Evolutionary conservation across 2,329 filamentous ascomycete genomes (phyloP).

Genomic region (Penicillium concentricum): DNA sequence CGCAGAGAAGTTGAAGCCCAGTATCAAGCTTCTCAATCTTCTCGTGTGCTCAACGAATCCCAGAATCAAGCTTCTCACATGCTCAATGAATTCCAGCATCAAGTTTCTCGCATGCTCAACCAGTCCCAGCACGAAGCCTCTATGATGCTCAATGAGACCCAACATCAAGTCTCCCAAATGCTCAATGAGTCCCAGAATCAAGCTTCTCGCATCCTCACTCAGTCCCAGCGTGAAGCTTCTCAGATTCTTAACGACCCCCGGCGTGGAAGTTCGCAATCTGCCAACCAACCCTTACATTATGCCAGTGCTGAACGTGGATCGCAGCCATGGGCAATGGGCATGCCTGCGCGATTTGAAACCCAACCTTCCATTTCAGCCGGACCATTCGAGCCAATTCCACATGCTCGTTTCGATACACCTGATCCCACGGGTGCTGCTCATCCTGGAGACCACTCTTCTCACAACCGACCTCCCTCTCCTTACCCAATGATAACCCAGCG

Average conservation of each 20-base stretch:
- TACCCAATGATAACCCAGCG: not conserved
- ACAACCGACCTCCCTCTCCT: not conserved
- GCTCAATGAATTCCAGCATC: not conserved
- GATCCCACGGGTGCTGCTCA: not conserved
- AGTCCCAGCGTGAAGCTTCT: not conserved
- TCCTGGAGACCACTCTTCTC: not conserved
- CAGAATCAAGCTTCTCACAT: not conserved
- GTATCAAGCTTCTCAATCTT: not conserved
- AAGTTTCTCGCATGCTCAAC: too few species aligned
- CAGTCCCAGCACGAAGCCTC: not conserved
- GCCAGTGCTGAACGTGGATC: too few species aligned
- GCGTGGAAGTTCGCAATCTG: not conserved
- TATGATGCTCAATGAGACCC: not conserved
- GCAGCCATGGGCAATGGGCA: not conserved
- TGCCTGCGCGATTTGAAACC: not conserved
- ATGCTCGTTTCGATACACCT: not conserved
- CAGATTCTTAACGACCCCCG: not conserved
- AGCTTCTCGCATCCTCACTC: too few species aligned
- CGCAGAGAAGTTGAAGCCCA: not conserved
- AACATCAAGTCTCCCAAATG: not conserved
- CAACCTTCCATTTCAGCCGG: not conserved
- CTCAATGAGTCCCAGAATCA: not conserved
- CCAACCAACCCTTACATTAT: not conserved
- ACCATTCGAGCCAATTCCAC: not conserved
- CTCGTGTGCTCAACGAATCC: not conserved